Base-by-base conservation (phyloP, 2,329 filamentous ascomycete genomes). In the Lachnum nothofagi region DNA sequence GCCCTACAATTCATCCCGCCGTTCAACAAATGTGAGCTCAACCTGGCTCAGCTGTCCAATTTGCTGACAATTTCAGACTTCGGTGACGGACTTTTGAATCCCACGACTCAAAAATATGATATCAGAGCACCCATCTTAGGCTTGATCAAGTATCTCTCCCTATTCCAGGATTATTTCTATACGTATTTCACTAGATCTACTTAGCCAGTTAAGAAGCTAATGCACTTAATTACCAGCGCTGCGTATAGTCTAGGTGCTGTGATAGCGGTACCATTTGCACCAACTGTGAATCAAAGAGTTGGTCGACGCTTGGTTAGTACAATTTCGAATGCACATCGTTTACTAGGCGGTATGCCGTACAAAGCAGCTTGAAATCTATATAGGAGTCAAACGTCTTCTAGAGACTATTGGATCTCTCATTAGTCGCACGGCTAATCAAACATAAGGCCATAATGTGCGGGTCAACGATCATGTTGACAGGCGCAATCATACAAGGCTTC, bases 161-260 rank as follows among this genome's bases (percentile, higher is more conserved):
- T 37, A 37, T 8, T 20, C 10, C 9, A 37, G 9, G 25, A 27
- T 27, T 27, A 27, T 27, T 12, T 27, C 25, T 27, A 6, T 6
- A 27, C 12, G 12, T 6, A 27, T 27, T 12, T 6, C 12, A 6
- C 12, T 27, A 27, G 25, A 27, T 6, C 12, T 12, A 27, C 25
- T 27, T 12, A 27, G 6, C 25, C 12, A 6, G 25, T 27, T 12
- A 27, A 27, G 4, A 50, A 51, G 31, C 41, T 39, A 8, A 42
- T 40, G 16, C 41, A 53, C 10, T 40, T 80, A 31, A 72, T 73
- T 14, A 74, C 77, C 2, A 75, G 72, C 44, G 31, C 31, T 34
- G 31, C 31, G 5, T 81, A 80, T 59, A 75, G 74, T 44, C 67
- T 80, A 3, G 78, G 78, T 3, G 76, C 77, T 7, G 73, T 80